Base-by-base conservation (phyloP, 148 eudicot species). In the Limonium bicolor region DNA sequence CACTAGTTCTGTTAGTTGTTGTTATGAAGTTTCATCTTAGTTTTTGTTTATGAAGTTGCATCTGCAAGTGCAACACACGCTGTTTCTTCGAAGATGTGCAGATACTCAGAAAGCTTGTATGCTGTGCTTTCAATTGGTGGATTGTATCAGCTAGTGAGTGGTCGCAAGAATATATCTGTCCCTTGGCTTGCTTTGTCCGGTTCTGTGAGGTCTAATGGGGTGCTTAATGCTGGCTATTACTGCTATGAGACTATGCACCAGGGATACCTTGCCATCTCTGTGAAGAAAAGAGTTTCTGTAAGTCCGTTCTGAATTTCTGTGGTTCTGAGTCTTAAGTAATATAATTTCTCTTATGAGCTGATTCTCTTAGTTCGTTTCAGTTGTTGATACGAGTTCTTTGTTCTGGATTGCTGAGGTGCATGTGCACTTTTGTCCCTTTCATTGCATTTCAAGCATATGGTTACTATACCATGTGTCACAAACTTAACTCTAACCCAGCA, bases 51-150 rank as follows among this genome's bases (percentile, higher is more conserved):
- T 17, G 10, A n/a, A n/a, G n/a, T 41, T 41, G 7, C 7, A 6
- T 7, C 23, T 41, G 20, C 23, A 32, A 2, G 14, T 5, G 2
- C 6, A 5, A 15, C 21, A 18, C 51, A 10, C 6, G 13, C n/a
- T 48, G 19, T 24, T 12, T 30, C 32, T 14, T 20, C 27, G 34
- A 8, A 53, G 21, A 40, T 60, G 37, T 68, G 74, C 82, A 90
- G 97, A 66, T 90, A 90, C 41, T 55, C 93, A 30, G 97, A 90
- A 62, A 90, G 93, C 58, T 67, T 90, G 54, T 90, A 80, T 75
- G 72, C 97, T 54, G 46, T 90, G 18, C 62, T 75, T 38, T 77
- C 95, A 16, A 60, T 84, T 54, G 97, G 97, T 56, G 97, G 95
- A 40, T 21, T 76, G 44, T 73, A 72, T 58, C 43, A 67, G 50